Evolutionary conservation across 176 grass and related monocot genomes (phyloP), one percentile per base, ranked within the genome.

Genomic region (Oryza meyeriana): DNA sequence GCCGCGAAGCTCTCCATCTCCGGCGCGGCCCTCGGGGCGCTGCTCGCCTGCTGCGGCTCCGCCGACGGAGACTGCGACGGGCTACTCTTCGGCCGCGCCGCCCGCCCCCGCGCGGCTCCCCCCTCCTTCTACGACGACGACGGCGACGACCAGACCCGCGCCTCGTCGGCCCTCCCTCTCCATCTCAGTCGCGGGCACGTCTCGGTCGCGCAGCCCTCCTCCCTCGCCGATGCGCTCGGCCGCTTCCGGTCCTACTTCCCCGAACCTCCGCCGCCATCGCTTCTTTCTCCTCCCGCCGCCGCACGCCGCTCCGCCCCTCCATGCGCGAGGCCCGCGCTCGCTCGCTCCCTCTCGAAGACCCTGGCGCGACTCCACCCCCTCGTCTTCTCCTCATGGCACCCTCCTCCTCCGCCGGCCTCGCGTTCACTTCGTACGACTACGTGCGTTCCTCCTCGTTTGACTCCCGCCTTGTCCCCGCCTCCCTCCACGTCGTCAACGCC

Each of bases 201-300:
- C 33, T 79, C 69, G 62, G 44, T 68, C 22, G 58, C 62, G 52
- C 66, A 34, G 3, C 84, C 84, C 1, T 67, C 64, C 68, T 79
- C 75, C 41, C 85, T 90, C 70, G 83, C 85, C 39, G 69, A 76
- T 25, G n/a, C 84, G 64, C 80, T 90, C 20, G 89, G 89, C 50
- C 69, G 52, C 55, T 66, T 84, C 80, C 16, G 68, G n/a, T 48
- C 84, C 70, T 68, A 72, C 31, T 39, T 48, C 55, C 40, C 39
- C 50, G 16, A 12, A 8, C 33, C 39, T 11, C 65, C 14, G 41
- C 61, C 41, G 28, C 66, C 27, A 10, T 90, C 20, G 89, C 84
- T 27, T 90, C 81, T 79, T 90, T 87, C 80, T 90, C 89, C 50
- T 82, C 80, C 34, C 84, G 84, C 64, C 80, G 89, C 66, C 34